phyloP scores from a whole-genome alignment of 768 basidiomycete species.

The Artomyces pyxidatus region DNA sequence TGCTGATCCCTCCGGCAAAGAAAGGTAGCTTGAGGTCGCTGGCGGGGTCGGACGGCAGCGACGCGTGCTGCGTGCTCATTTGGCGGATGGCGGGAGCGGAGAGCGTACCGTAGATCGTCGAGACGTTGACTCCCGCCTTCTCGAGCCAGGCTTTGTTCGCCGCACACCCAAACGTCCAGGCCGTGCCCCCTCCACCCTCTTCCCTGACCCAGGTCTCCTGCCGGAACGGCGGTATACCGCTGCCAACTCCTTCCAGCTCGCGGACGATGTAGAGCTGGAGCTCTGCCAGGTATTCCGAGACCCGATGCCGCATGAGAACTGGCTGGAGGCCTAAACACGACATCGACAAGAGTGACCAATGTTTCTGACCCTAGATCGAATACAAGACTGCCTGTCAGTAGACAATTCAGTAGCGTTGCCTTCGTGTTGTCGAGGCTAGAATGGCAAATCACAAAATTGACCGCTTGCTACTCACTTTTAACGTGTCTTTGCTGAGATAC shows the following conservation, averaged over 20 bases:
- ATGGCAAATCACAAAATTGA: too few species aligned
- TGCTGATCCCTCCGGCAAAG: conserved; percentile 86
- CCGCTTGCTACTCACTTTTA: too few species aligned
- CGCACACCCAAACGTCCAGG: conserved; percentile 69
- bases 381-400: not conserved
- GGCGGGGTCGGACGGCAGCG: conserved; percentile 56
- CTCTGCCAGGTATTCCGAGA: conserved; percentile 64
- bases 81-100: conserved; percentile 86
- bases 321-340: too few species aligned
- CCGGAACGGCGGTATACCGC: conserved; percentile 59
- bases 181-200: conserved; percentile 67
- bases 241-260: conserved; percentile 72
- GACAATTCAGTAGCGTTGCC: too few species aligned
- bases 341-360: not conserved
- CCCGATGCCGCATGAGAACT: conserved; percentile 62
- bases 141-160: conserved; percentile 66
- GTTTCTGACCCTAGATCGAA: not conserved
- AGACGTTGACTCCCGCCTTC: conserved; percentile 95
- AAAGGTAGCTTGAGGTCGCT: conserved; percentile 68
- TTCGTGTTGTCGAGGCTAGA: too few species aligned
- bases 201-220: conserved; percentile 70
- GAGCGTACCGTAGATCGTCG: conserved; percentile 80
- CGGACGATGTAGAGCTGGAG: conserved; percentile 79
- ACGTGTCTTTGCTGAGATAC: too few species aligned
- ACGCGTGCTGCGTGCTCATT: conserved; percentile 89